Evolutionary conservation across 805 yeast species (phyloP).

Genomic region (Candida multigemmis): DNA sequence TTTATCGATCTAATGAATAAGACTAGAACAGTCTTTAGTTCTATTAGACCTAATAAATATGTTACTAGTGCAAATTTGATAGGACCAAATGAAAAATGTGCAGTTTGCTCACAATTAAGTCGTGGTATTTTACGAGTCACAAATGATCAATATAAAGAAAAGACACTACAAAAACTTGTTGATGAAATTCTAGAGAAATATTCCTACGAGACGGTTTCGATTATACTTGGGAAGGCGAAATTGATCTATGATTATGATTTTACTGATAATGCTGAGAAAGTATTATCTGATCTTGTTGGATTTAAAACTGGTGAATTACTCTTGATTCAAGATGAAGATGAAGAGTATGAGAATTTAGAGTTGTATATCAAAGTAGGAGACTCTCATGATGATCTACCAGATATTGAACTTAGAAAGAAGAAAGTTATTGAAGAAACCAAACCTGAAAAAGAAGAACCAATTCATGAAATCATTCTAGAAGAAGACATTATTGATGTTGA

Average conservation of each 20-base stretch:
- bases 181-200: conserved; percentile 39
- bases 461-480: neutral
- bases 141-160: conserved; percentile 11
- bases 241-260: conserved; percentile 81
- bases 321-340: conserved; percentile 75
- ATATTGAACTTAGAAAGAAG: conserved; percentile 8
- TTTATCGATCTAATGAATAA: conserved; percentile 2
- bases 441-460: conserved; percentile 5
- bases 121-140: conserved; percentile 40
- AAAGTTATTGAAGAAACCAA: conserved; percentile 5
- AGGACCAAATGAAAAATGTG: conserved; percentile 63
- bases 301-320: conserved; percentile 53
- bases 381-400: conserved; percentile 7
- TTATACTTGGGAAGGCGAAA: conserved; percentile 49
- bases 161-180: conserved; percentile 43
- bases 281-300: conserved; percentile 42
- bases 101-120: conserved; percentile 48
- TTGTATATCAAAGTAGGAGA: conserved; percentile 34
- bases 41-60: conserved; percentile 48
- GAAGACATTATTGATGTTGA: conserved; percentile 17
- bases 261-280: conserved; percentile 58
- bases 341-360: conserved; percentile 52
- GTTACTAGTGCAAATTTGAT: conserved; percentile 55
- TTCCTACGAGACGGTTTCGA: conserved; percentile 45
- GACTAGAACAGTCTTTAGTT: conserved; percentile 26